phyloP scores from a whole-genome alignment of 208 protist species.

The Entamoeba invadens region DNA sequence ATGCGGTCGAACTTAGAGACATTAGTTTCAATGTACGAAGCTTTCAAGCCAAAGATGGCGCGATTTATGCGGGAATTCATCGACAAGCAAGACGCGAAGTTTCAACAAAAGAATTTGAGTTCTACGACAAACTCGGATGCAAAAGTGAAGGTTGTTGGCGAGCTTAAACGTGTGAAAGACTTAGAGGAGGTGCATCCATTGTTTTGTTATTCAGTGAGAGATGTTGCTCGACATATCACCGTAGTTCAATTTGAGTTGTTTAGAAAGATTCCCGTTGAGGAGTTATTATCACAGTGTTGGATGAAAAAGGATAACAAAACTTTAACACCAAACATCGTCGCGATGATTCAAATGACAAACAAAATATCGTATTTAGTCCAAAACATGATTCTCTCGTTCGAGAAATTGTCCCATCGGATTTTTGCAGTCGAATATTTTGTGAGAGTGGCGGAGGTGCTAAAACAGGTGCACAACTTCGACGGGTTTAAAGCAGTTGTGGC shows the following conservation, averaged over 20 bases:
- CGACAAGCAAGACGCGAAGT: background rate
- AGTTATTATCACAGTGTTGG: constrained; percentile 7
- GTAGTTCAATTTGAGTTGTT: constrained; percentile 4
- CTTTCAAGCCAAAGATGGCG: background rate
- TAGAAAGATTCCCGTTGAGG: background rate
- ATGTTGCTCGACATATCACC: background rate
- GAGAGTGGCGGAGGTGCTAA: background rate
- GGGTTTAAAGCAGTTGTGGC: constrained; percentile 3
- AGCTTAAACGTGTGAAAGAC: too few species aligned
- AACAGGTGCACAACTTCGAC: background rate
- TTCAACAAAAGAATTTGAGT: too few species aligned
- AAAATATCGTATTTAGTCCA: background rate
- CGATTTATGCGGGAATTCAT: background rate
- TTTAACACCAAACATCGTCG: constrained; percentile 2
- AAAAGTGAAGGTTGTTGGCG: too few species aligned
- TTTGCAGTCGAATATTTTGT: background rate
- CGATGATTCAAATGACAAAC: constrained; percentile 1
- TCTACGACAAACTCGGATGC: too few species aligned
- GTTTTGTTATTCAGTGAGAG: background rate
- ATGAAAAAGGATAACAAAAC: background rate
- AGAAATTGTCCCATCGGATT: background rate
- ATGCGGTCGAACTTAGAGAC: background rate
- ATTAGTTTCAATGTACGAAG: background rate
- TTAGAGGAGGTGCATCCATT: too few species aligned
- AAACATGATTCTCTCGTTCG: background rate